Conservation (phyloP, 1,139 yeast species). For the Suhomyces bribrorum region DNA sequence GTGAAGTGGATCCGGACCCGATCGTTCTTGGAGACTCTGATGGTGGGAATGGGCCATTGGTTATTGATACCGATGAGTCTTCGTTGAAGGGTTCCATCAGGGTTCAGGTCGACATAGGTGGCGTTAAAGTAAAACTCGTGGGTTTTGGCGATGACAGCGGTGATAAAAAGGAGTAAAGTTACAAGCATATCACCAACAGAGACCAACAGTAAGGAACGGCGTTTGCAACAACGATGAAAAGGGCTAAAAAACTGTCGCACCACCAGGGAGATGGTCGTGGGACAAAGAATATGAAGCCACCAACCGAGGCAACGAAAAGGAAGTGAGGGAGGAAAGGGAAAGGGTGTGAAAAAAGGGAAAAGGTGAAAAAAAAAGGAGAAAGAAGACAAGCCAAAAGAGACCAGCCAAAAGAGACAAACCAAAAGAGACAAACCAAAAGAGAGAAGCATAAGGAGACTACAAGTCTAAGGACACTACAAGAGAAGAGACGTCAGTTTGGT, state of each 20-base stretch:
- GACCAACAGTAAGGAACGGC: not conserved
- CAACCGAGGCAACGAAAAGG: not conserved
- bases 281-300: not conserved
- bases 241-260: not conserved
- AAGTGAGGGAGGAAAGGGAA: not conserved
- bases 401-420: not conserved
- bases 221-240: not conserved
- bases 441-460: no score
- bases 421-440: no score
- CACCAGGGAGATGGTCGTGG: not conserved
- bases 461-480: no score
- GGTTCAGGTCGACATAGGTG: constrained; percentile 58
- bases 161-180: constrained; percentile 5
- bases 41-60: constrained; percentile 72
- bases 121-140: constrained; percentile 56
- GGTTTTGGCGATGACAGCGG: constrained; percentile 38
- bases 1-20: constrained; percentile 57
- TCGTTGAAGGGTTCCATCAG: constrained; percentile 58
- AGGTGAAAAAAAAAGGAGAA: not conserved
- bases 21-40: constrained; percentile 65
- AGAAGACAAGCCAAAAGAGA: not conserved
- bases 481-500: no score
- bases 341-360: not conserved
- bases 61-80: constrained; percentile 67
- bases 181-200: constrained; percentile 5